A percentile compares a stretch with the other conserved stretches of the same genome.
phyloP scores from a whole-genome alignment of 768 basidiomycete species.

The Auricularia cornea region DNA sequence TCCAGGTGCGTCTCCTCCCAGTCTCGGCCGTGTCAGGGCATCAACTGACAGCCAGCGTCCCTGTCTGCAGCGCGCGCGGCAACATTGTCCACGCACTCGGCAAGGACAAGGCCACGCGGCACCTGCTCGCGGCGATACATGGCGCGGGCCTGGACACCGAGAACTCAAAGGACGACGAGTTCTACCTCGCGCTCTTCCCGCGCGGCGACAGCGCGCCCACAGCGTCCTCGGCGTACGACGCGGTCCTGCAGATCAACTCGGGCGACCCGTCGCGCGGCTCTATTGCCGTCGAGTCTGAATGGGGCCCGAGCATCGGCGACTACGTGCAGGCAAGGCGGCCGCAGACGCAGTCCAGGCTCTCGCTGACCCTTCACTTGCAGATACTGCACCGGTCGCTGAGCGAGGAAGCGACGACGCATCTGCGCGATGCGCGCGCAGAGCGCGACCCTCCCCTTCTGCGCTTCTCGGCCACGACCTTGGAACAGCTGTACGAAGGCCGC shows the following conservation, averaged over 20 bases:
- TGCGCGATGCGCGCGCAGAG: not conserved
- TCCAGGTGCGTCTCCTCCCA: constrained; percentile 36
- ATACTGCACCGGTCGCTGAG: constrained; percentile 1
- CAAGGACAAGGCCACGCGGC: constrained; percentile 47
- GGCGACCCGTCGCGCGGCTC: constrained; percentile 66
- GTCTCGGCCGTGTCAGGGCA: not conserved
- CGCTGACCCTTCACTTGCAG: not conserved
- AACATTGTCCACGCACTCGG: constrained; percentile 61
- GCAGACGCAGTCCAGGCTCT: not conserved
- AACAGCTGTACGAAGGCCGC: not conserved
- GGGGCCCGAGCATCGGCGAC: constrained; percentile 43
- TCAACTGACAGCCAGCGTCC: not conserved
- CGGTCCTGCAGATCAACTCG: constrained; percentile 40
- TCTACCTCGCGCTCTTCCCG: constrained; percentile 39
- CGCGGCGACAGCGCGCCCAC: constrained; percentile 11
- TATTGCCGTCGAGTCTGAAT: constrained; percentile 48
- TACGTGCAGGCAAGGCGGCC: constrained; percentile 39
- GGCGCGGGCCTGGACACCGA: constrained; percentile 21
- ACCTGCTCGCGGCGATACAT: constrained; percentile 48
- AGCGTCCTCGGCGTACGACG: not conserved
- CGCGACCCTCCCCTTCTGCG: not conserved
- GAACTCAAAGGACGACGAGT: constrained; percentile 43
- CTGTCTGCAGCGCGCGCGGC: constrained; percentile 47
- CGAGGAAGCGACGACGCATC: not conserved
- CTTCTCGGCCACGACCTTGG: not conserved